Evolutionary conservation across 768 basidiomycete genomes (phyloP).

Genomic region (Suillus subluteus): DNA sequence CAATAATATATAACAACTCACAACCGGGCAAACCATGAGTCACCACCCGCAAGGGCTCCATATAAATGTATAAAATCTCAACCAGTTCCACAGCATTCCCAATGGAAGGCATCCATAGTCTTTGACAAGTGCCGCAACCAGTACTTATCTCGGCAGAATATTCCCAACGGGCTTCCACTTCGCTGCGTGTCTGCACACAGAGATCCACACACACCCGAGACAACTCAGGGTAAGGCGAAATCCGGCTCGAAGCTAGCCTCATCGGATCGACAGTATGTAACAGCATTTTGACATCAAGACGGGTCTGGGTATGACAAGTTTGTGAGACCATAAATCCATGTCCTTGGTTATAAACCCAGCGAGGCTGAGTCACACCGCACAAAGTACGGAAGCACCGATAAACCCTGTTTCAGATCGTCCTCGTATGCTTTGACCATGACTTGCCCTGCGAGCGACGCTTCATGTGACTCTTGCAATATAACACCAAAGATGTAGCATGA

Average conservation of each 20-base stretch:
- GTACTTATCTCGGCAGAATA: neutral
- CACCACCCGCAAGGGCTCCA: neutral
- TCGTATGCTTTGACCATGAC: slow-evolving; percentile 12
- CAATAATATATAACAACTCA: neutral
- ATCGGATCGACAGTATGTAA: neutral
- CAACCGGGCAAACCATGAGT: neutral
- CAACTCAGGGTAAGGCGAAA: neutral
- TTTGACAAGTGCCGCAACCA: neutral
- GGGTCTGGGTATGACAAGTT: neutral
- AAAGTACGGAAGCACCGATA: slow-evolving; percentile 19
- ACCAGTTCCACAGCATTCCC: neutral
- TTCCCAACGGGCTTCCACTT: slow-evolving; percentile 9
- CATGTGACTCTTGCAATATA: neutral
- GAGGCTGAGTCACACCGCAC: slow-evolving; percentile 10
- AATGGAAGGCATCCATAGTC: neutral
- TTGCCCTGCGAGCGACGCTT: slow-evolving; percentile 2
- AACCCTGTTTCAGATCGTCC: neutral
- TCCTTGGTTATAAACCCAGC: neutral
- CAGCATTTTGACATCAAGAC: neutral
- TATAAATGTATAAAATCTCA: neutral
- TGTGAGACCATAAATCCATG: neutral
- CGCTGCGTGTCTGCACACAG: slow-evolving; percentile 10
- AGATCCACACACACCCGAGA: slow-evolving; percentile 3
- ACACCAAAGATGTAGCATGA: neutral
- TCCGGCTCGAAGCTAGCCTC: slow-evolving; percentile 12